Percentiles rank a stretch among this genome's conserved stretches.
Evolutionary conservation across 1,284 basidiomycete species (phyloP).

Genomic region (Tylopilus sp.): DNA sequence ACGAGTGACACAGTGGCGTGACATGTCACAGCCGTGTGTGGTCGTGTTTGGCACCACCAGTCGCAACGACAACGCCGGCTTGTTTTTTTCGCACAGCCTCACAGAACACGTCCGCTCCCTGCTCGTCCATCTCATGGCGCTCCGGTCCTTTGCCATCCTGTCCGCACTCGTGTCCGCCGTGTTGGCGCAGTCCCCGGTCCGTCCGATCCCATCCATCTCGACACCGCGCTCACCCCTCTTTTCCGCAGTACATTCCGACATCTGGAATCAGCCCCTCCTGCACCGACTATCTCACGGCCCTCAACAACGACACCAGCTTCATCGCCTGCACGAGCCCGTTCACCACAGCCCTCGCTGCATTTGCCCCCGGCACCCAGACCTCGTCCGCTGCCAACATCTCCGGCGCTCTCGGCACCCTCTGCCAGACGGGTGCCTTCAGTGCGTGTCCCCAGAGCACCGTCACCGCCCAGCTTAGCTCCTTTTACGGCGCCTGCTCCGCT

Average conservation of each 20-base stretch:
- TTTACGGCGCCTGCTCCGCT: constrained; percentile 64
- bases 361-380: constrained; percentile 49
- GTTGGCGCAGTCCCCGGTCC: constrained; percentile 24
- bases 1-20: no score
- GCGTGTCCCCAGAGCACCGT: constrained; percentile 62
- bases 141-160: constrained; percentile 28
- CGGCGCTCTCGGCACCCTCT: constrained; percentile 58
- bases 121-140: constrained; percentile 19
- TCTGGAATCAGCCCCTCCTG: constrained; percentile 61
- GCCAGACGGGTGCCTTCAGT: constrained; percentile 42
- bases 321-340: constrained; percentile 65
- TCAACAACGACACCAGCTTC: constrained; percentile 64
- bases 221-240: neutral
- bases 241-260: constrained; percentile 51
- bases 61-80: neutral
- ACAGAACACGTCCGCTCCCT: constrained; percentile 24
- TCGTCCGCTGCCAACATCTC: constrained; percentile 49
- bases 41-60: constrained; percentile 6
- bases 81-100: neutral
- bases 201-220: neutral
- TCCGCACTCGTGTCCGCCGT: constrained; percentile 19
- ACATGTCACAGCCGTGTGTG: no score
- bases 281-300: constrained; percentile 53
- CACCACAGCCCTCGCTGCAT: constrained; percentile 57
- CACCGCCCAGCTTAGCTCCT: constrained; percentile 60